Evolutionary conservation across 495 filamentous ascomycete genomes (phyloP), one percentile per base, ranked within the genome.

Genomic region (Evernia prunastri): DNA sequence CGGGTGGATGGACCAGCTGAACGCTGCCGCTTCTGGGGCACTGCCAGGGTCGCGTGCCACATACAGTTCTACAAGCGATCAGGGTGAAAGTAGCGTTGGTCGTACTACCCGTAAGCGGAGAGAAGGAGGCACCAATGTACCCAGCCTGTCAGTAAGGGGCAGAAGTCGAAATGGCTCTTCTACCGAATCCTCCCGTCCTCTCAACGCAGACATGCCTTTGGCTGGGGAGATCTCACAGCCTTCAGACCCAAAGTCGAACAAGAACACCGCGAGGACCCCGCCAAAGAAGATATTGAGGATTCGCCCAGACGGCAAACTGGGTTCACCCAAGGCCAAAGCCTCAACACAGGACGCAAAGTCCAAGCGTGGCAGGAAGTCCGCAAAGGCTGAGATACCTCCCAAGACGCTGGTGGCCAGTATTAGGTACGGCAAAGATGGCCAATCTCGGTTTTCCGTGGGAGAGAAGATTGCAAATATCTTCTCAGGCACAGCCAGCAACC

Each of bases 281-380:
- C 64, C 58, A 56, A 64, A 56, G 59, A 85, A 81, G 68, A 77
- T 77, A n/a, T 69, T 86, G 25, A 81, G 78, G 66, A 66, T 86
- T 25, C 82, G 81, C 66, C 64, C 76, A 2, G 83, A 83, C 66
- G 85, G 84, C n/a, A 82, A 79, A 58, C 74, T 86, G n/a, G 77
- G 80, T 39, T 86, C 84, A 0, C 80, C 84, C 20, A 70, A 71
- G 18, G 58, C 62, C 11, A 73, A 72, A 43, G 69, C 70, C 10
- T 35, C 66, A 6, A 69, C 63, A 17, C 67, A 72, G 3, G 68
- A 63, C n/a, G 40, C 69, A 12, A 74, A 68, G 37, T 72, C 66
- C 53, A 76, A 62, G 58, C 70, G 64, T 45, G 72, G 67, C 59
- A 72, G 65, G 33, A 76, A 73, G 58, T 33, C 67, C 47, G 66